phyloP scores from a whole-genome alignment of 2,329 filamentous ascomycete species.

The Fusarium lateritium region DNA sequence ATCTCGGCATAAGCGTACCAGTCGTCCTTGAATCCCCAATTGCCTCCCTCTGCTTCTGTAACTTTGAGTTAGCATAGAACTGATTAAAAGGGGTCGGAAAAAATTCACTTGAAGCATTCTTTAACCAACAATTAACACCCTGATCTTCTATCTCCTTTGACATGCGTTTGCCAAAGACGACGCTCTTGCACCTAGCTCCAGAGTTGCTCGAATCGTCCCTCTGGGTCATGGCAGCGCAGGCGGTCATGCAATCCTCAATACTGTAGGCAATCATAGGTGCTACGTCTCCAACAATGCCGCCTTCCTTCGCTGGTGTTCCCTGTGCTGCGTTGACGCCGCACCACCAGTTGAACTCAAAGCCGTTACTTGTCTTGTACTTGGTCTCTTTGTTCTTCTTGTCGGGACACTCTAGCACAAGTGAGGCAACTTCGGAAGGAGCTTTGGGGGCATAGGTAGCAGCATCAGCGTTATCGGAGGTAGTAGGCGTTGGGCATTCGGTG shows the following conservation, averaged over 20 bases:
- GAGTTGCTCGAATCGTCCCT: neutral
- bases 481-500: slow-evolving; percentile 20
- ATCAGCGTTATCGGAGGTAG: slow-evolving; percentile 16
- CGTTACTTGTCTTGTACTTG: slow-evolving; percentile 29
- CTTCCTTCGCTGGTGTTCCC: slow-evolving; percentile 11
- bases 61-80: neutral
- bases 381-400: slow-evolving; percentile 17
- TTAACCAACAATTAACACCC: slow-evolving; percentile 35
- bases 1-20: slow-evolving; percentile 29
- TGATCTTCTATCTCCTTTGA: neutral
- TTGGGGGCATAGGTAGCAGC: slow-evolving; percentile 29
- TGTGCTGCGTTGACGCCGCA: slow-evolving; percentile 32
- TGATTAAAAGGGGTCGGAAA: neutral
- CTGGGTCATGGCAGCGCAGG: slow-evolving; percentile 28
- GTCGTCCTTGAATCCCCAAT: slow-evolving; percentile 24
- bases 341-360: slow-evolving; percentile 40
- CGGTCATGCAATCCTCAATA: slow-evolving; percentile 34
- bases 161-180: slow-evolving; percentile 31
- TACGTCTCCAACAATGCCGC: slow-evolving; percentile 21
- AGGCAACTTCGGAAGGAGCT: slow-evolving; percentile 3
- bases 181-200: slow-evolving; percentile 17
- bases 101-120: slow-evolving; percentile 1
- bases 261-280: slow-evolving; percentile 20
- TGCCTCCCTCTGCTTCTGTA: slow-evolving; percentile 8
- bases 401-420: slow-evolving; percentile 24